Evolutionary conservation across 2,329 filamentous ascomycete species (phyloP), one percentile per base, ranked within the genome.

Genomic region (Acarospora socialis): DNA sequence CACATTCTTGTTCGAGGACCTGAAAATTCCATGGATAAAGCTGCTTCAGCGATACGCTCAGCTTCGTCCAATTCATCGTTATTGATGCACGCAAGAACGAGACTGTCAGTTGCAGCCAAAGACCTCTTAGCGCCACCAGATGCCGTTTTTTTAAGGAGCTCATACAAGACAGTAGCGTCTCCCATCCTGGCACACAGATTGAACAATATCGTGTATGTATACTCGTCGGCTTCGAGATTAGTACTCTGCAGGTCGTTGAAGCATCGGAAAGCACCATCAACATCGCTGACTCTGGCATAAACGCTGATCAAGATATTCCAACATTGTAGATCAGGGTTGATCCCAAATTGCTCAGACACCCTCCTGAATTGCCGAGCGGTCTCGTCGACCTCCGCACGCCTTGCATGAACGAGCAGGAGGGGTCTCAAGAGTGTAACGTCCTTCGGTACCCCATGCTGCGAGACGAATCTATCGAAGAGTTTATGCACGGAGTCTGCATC

Each of bases 261-360:
- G 29, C 66, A 64, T 5, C 60, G 49, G 35, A 81, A 57, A 8
- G 76, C 77, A 4, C 70, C 69, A n/a, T 71, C 61, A 25, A 81
- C 66, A 47, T 90, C 73, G 28, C 71, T 65, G 1, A 68, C 67
- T 43, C 72, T 73, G 12, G 66, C 65, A 52, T 84, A 70, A 3
- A 78, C 76, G 45, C 77, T 72, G 27, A 95, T 61, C 17, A 93
- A 54, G 14, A 76, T 73, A 47, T 92, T 92, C 77, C 79, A 92
- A 40, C 68, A 72, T 21, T 62, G 50, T 1, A 66, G 51, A 40
- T 73, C 70, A 5, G 76, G 77, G 24, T 59, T 42, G 10, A 78
- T 44, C 1, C 59, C 54, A 45, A 74, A 76, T 30, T 70, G 60
- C 5, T 55, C 44, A 15, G 51, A 48, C 34, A 90, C 70, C n/a